Percentiles rank a stretch among this genome's conserved stretches.
These are phyloP conservation scores for Fusarium luffae DNA, from an alignment of 2,329 filamentous ascomycete species.

Conservation along the genomic window DNA sequence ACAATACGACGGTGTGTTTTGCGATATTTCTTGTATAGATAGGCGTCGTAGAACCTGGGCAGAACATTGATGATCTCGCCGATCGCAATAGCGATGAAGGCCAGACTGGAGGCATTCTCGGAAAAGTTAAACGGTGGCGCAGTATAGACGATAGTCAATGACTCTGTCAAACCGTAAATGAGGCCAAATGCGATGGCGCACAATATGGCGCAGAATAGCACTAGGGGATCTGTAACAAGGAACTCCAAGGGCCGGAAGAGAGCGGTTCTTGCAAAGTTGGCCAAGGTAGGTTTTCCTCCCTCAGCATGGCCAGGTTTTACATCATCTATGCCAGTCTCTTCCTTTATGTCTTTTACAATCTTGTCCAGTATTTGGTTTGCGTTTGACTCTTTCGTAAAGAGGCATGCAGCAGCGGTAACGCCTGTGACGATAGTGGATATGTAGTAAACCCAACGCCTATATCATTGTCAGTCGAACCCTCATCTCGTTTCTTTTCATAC, in stretches of 20 bases:
- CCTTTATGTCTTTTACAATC: neutral
- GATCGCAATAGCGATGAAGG: slow-evolving; percentile 8
- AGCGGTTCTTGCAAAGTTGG: neutral
- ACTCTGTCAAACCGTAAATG: slow-evolving; percentile 19
- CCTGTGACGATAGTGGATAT: slow-evolving; percentile 1
- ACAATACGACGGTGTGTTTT: slow-evolving; percentile 1
- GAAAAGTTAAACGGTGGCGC: slow-evolving; percentile 6
- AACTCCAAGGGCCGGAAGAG: slow-evolving; percentile 18
- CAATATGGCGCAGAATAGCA: slow-evolving; percentile 3
- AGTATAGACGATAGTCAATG: slow-evolving; percentile 9
- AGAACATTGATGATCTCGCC: slow-evolving; percentile 9
- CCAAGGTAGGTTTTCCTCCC: neutral
- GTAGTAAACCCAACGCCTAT: slow-evolving; percentile 19
- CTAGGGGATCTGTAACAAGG: slow-evolving; percentile 6
- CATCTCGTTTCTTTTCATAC: rapidly evolving
- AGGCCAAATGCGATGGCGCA: slow-evolving; percentile 18
- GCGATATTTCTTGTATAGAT: slow-evolving; percentile 17
- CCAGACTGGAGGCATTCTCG: neutral
- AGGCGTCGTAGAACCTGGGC: neutral
- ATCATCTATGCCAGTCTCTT: slow-evolving; percentile 4
- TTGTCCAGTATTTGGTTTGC: slow-evolving; percentile 6
- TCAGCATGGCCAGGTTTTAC: neutral
- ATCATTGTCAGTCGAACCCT: neutral
- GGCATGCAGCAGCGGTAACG: neutral
- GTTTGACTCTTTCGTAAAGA: slow-evolving; percentile 14